Conservation (phyloP, 1,139 yeast genomes). For the Zygosaccharomyces sapae region DNA sequence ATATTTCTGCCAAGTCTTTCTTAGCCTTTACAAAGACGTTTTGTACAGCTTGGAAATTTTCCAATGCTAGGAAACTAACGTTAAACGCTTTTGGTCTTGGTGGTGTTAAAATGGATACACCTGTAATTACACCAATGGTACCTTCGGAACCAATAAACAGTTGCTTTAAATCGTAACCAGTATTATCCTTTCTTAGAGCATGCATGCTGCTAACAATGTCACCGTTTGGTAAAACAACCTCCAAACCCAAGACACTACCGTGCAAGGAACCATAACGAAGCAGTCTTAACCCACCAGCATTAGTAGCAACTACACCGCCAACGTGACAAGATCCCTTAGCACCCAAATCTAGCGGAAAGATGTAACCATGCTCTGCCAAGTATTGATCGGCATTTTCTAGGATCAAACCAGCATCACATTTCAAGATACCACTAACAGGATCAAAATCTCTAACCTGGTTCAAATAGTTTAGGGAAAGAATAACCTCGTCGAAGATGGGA, state of each 20-base stretch:
- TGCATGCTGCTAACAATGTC: constrained; percentile 74
- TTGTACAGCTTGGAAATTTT: constrained; percentile 76
- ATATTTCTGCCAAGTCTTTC: constrained; percentile 72
- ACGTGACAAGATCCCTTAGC: constrained; percentile 97
- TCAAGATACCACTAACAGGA: constrained; percentile 74
- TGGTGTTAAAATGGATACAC: constrained; percentile 84
- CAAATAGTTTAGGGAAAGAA: constrained; percentile 63
- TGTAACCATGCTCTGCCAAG: constrained; percentile 75
- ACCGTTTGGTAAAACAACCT: constrained; percentile 89
- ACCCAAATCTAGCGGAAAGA: constrained; percentile 91
- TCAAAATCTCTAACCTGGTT: constrained; percentile 83
- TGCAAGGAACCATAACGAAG: constrained; percentile 89
- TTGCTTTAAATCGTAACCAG: constrained; percentile 91
- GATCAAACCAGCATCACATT: constrained; percentile 87
- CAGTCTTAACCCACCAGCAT: constrained; percentile 91
- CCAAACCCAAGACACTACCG: constrained; percentile 87
- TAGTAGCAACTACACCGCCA: constrained; percentile 94
- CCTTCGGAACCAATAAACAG: constrained; percentile 93
- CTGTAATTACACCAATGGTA: constrained; percentile 84
- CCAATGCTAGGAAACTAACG: constrained; percentile 83
- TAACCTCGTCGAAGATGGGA: constrained; percentile 89
- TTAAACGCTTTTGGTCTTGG: constrained; percentile 82
- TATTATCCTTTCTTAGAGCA: constrained; percentile 84
- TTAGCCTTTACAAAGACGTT: constrained; percentile 77
- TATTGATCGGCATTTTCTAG: constrained; percentile 80